Conservation (phyloP, 495 filamentous ascomycete species). For the Chaetomium tenue region DNA sequence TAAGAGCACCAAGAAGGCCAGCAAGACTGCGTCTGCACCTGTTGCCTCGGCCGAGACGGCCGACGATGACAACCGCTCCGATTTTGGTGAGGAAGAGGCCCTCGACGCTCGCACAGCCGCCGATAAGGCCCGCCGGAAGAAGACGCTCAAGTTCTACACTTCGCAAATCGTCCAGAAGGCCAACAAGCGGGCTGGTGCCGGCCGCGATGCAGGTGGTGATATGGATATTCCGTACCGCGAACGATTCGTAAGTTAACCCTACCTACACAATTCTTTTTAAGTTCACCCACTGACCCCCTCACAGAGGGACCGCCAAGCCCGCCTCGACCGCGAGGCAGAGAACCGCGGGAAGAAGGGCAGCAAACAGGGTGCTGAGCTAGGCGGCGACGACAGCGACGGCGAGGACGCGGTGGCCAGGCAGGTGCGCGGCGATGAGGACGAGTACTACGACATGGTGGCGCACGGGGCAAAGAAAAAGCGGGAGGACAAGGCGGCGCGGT, state of each 20-base stretch:
- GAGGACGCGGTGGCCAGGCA: conserved; percentile 45
- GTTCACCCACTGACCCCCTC: conserved; percentile 4
- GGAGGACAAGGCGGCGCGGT: conserved; percentile 61
- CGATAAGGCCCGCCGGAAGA: conserved; percentile 82
- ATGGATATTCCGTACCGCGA: conserved; percentile 88
- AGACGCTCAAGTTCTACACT: conserved; percentile 91
- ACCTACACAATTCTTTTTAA: neutral
- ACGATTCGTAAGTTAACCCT: conserved; percentile 52
- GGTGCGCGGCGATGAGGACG: conserved; percentile 60
- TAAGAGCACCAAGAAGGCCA: conserved; percentile 41
- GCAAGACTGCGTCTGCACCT: conserved; percentile 36
- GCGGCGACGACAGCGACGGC: conserved; percentile 59
- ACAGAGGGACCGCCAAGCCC: conserved; percentile 70
- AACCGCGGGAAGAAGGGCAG: conserved; percentile 68
- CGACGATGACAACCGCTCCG: conserved; percentile 54
- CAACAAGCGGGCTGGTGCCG: conserved; percentile 78
- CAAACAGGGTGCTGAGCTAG: conserved; percentile 59
- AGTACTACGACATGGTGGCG: conserved; percentile 87
- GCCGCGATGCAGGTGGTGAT: conserved; percentile 83
- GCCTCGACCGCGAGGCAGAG: conserved; percentile 84
- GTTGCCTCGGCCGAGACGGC: conserved; percentile 32
- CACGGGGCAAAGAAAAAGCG: conserved; percentile 67
- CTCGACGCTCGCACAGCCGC: conserved; percentile 56
- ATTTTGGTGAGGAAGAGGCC: conserved; percentile 62
- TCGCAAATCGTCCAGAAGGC: conserved; percentile 91